Base-by-base conservation (phyloP, 2,329 filamentous ascomycete genomes). In the Claviceps arundinis region DNA sequence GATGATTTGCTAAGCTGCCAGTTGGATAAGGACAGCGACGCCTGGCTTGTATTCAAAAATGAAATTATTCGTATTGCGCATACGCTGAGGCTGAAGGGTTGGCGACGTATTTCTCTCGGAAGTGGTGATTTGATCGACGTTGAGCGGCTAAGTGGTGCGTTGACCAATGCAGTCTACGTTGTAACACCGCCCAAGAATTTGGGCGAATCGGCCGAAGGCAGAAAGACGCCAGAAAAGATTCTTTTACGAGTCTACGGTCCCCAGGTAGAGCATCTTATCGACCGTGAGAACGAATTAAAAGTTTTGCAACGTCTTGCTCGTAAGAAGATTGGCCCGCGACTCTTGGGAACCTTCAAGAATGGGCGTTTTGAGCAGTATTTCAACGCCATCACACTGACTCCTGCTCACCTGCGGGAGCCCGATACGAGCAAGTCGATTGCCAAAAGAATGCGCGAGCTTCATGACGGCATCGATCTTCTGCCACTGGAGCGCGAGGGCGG, bases 131-230 rank as follows among this genome's bases (percentile, higher is more conserved):
- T 73, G 40, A 82, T 93, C 56, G 76, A 76, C 2, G 84, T 93
- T 5, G 78, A 87, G 66, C 78, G 87, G 48, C 73, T 94, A 30
- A 96, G 91, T 65, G 93, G 93, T 55, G 93, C 93, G 8, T 70
- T 98, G 58, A 98, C 93, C 19, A 98, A 98, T 64, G 89, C 91
- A 11, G 90, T 98, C 38, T 98, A 97, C 64, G 89, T 95, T 49
- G 89, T 97, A 22, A 85, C 82, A 1, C 90, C 91, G 1, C 90
- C 91, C 0, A 72, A 78, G 41, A 74, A 85, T 38, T 59, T 89
- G 11, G 56, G 60, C 61, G 51, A 65, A 34, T 34, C 30, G 57
- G 26, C 60, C 50, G 70, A 57, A 11, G 66, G 70, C 49, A 76
- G 70, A 60, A 76, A 70, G 56, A 63, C 59, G 22, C 78, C 78